Evolutionary conservation across 228 moss, liverwort and hornwort species (phyloP), one percentile per base, ranked within the genome.

Genomic region (Sphagnum magellanicum): DNA sequence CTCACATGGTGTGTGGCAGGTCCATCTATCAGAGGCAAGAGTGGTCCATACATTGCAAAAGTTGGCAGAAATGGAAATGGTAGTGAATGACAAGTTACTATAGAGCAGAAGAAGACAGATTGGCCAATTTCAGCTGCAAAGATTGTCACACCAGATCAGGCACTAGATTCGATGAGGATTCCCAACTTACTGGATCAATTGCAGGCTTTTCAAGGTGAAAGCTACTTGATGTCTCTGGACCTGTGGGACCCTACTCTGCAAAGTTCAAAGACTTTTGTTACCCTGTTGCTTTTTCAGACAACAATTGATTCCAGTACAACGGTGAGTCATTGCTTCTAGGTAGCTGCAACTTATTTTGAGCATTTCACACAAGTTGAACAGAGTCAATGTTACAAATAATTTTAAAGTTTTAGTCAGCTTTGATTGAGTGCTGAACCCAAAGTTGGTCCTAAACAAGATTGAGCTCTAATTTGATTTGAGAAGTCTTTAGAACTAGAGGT

Each of bases 181-280:
- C 9, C 9, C 67, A 64, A 64, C 5, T 59, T 61, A 46, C 11
- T 57, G 58, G 65, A 66, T 8, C 74, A 49, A 51, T 50, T n/a
- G 63, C 58, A 57, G 71, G 59, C 57, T 66, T 67, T n/a, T 79
- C 86, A 4, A 67, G 65, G 70, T 70, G 79, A 6, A 90, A 73
- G 74, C 9, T 68, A 53, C 76, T 98, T 11, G 74, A 90, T 61
- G 78, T 93, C 52, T 92, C 98, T 13, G 98, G 98, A n/a, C 98
- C 88, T 52, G 67, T 84, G 74, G 74, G 74, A 58, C 90, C 94
- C 6, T 98, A 94, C 66, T 81, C 94, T 49, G 79, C 73, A 0
- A 76, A 73, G 70, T 76, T 98, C 61, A 98, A 88, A 78, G 90
- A 98, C 67, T 93, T 90, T 69, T 98, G 98, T 93, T 98, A 94